Evolutionary conservation across 257 asterid species (phyloP).

Genomic region (Lycium barbarum): DNA sequence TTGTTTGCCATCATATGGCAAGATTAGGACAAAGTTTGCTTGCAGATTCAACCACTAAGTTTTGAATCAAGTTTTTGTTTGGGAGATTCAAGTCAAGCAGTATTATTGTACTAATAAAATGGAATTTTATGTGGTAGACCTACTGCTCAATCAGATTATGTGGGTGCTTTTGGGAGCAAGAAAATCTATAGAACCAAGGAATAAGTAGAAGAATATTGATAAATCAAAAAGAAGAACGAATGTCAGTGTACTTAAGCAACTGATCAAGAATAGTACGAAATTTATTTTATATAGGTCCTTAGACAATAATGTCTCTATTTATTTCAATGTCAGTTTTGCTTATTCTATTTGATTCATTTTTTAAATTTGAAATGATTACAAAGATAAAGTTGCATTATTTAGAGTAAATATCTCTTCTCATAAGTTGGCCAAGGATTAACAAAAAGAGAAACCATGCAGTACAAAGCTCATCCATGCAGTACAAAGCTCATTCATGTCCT

Average conservation of each 20-base stretch:
- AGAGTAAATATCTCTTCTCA: too few relatives aligned
- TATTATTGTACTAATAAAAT: not conserved
- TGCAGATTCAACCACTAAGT: not conserved
- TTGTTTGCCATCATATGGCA: constrained; percentile 3
- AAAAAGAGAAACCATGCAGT: too few relatives aligned
- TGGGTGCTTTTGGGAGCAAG: not conserved
- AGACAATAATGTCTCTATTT: too few relatives aligned
- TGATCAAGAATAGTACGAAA: too few relatives aligned
- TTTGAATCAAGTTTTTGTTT: not conserved
- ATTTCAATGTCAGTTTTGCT: too few relatives aligned
- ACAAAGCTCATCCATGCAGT: not conserved
- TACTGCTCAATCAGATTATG: not conserved
- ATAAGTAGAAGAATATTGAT: not conserved
- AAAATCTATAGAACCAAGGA: not conserved
- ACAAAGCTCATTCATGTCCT: not conserved
- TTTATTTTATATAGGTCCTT: too few relatives aligned
- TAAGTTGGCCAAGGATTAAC: too few relatives aligned
- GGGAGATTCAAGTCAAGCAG: not conserved
- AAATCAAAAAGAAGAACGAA: not conserved
- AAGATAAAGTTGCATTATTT: too few relatives aligned
- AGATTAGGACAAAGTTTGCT: constrained; percentile 12
- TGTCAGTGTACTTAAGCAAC: too few relatives aligned
- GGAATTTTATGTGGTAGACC: not conserved
- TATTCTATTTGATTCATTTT: too few relatives aligned
- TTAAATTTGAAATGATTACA: too few relatives aligned